Evolutionary conservation across 768 basidiomycete species (phyloP).

Genomic region (Megacollybia marginata): DNA sequence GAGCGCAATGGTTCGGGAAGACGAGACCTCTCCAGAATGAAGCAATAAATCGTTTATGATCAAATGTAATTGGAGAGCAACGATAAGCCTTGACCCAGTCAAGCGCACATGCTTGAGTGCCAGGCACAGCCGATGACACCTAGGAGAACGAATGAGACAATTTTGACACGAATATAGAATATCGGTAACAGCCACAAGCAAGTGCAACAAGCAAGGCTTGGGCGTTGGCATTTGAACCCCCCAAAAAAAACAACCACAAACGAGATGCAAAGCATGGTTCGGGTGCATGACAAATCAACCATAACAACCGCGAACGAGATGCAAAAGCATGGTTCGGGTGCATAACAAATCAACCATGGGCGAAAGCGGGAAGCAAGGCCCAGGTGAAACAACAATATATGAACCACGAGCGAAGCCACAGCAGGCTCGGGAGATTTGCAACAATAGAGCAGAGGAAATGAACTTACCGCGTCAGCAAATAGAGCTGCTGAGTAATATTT

Average conservation of each 20-base stretch:
- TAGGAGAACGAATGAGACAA: slow-evolving; percentile 5
- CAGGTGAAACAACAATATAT: no score
- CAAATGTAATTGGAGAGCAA: not conserved
- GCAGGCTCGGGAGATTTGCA: no score
- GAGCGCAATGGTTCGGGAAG: slow-evolving; percentile 8
- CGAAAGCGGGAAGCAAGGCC: no score
- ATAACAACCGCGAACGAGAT: no score
- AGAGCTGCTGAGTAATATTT: not conserved
- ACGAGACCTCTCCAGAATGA: not conserved
- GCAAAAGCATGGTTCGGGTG: no score
- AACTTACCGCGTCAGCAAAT: slow-evolving; percentile 3
- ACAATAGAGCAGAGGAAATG: no score
- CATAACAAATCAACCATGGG: no score
- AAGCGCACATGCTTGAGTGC: slow-evolving; percentile 11
- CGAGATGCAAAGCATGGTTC: not conserved
- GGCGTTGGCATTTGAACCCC: not conserved
- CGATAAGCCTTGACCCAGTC: slow-evolving; percentile 7
- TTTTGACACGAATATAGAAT: not conserved
- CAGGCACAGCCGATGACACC: slow-evolving; percentile 11
- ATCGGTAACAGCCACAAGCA: not conserved
- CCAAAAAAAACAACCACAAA: not conserved
- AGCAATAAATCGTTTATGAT: slow-evolving; percentile 3
- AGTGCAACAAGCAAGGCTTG: not conserved
- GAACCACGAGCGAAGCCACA: no score
- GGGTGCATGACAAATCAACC: not conserved